Percentiles rank a stretch among this genome's conserved stretches.
Conservation (phyloP, 805 yeast genomes). For the Saccharomycopsis amapae region DNA sequence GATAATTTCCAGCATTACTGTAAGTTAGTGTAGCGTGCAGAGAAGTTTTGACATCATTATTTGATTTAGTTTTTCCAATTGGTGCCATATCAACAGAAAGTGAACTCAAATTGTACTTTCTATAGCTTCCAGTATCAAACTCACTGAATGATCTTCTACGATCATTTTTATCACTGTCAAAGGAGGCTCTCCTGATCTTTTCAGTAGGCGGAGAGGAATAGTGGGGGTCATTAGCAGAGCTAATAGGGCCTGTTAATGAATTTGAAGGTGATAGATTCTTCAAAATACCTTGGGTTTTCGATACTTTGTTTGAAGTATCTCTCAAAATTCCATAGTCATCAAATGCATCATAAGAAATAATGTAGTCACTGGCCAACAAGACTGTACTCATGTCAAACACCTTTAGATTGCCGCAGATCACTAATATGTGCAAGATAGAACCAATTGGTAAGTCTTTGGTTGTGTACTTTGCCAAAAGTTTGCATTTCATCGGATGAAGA, state of each 20-base stretch:
- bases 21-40: too few species aligned
- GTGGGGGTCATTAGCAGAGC: slow-evolving; percentile 1
- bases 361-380: slow-evolving; percentile 62
- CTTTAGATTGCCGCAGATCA: slow-evolving; percentile 56
- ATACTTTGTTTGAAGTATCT: not conserved
- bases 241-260: too few species aligned
- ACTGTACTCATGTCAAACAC: slow-evolving; percentile 52
- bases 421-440: slow-evolving; percentile 57
- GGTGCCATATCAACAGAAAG: not conserved
- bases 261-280: too few species aligned
- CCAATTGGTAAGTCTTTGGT: slow-evolving; percentile 80
- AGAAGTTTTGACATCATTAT: not conserved
- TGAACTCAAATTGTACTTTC: not conserved
- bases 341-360: slow-evolving; percentile 30
- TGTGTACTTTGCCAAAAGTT: slow-evolving; percentile 55
- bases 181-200: not conserved
- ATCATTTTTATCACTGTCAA: not conserved
- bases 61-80: not conserved
- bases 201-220: too few species aligned
- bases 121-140: not conserved
- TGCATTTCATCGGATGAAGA: slow-evolving; percentile 54
- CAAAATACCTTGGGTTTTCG: too few species aligned
- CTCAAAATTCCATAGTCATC: slow-evolving; percentile 17
- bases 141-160: slow-evolving; percentile 10
- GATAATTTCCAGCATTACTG: too few species aligned